Evolutionary conservation across 257 asterid species (phyloP), one percentile per base, ranked within the genome.

Genomic region (Gentiana straminea): DNA sequence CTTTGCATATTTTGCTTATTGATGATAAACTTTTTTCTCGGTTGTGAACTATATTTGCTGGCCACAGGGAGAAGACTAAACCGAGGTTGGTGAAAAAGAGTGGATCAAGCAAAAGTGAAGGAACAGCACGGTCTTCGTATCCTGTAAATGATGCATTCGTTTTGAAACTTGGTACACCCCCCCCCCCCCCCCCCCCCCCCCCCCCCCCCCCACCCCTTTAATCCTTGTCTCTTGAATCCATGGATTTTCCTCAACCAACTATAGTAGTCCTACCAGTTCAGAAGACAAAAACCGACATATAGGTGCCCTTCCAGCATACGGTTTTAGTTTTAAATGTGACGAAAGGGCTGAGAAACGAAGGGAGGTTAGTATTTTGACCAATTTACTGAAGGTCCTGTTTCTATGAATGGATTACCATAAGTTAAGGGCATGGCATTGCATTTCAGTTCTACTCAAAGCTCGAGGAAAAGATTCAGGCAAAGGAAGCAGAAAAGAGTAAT

Each of bases 301-400:
- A 70, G 89, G 96, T 72, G 43, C 87, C 73, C 92, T 83, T 65
- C 98, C 98, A 49, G 59, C 77, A 51, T 87, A 91, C 49, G 55
- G 70, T 64, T 87, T 91, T 80, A 91, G 87, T 69, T 91, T 91
- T 65, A 87, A 74, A 74, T 91, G 98, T 64, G 74, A 91, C 62
- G 96, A 87, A 75, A 81, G 98, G 77, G 98, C 98, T 56, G 96
- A 87, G 81, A 87, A 75, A 77, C 70, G 98, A 70, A 83, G 57
- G 79, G 96, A 91, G 96, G 98, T 91, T 45, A 62, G 86, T 43
- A 71, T 74, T 51, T 46, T 12, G 48, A 62, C 58, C 59, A 11
- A 58, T 34, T 2, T 37, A 48, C 64, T 5, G 10, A 35, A 48
- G 8, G 11, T 58, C 7, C 52, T 41, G 24, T 50, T 12, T 60